Evolutionary conservation across 192 early-diverging fungal genomes (phyloP), one percentile per base, ranked within the genome.

Genomic region (Gryganskiella cystojenkinii): DNA sequence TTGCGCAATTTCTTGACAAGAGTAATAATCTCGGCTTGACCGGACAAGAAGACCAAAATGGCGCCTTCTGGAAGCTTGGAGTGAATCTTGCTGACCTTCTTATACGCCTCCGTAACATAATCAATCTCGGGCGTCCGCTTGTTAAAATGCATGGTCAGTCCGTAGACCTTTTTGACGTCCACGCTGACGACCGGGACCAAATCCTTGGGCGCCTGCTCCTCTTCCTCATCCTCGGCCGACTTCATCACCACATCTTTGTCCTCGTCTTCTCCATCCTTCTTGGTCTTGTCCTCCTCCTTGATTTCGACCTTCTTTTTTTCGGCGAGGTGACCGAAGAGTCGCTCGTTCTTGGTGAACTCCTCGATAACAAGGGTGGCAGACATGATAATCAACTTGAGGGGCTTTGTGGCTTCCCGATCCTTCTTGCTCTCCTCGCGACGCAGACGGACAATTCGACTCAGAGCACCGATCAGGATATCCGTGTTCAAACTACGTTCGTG

Each of bases 401-500:
- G 95, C 61, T 88, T 80, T n/a, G 62, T 68, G 4, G 37, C 81
- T 37, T 81, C 54, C 34, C 72, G 65, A 56, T 84, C 80, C 54
- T 88, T 88, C 61, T 72, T 71, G 49, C 80, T 81, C 44, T 87
- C 71, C 61, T 89, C 81, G 27, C 91, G 90, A 52, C 98, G 86
- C 57, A 99, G 67, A 19, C 83, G 84, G 8, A 95, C 89, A 30
- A 99, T 94, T 50, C 97, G 90, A 55, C 94, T 94, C 10, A 99
- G 82, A 65, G 97, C 97, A 40, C 98, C 98, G 69, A 99, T 96
- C 25, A 99, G 79, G 24, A 99, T 96, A 74, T 99, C 98, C 0
- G 97, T 99, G 70, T 97, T 98, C 61, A 99, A 84, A 47, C 93
- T 97, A 59, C 98, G 88, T 81, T 99, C 98, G 86, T 99, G 98